These are phyloP conservation scores for Thalia dealbata DNA, from an alignment of 176 grass and related monocot species.

Conservation along the genomic window DNA sequence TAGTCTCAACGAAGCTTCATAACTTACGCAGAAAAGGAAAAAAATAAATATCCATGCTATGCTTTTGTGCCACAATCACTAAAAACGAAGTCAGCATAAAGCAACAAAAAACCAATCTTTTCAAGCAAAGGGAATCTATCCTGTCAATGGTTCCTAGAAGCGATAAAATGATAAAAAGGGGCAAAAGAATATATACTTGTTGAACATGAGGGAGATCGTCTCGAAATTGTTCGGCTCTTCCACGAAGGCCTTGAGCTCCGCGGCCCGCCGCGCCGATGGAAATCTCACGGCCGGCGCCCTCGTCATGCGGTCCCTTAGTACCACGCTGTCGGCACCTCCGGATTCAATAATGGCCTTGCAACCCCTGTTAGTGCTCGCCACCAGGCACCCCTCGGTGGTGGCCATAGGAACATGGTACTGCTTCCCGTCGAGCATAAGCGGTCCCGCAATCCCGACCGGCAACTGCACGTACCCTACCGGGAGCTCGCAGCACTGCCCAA, in stretches of 20 bases:
- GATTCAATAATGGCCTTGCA: slow-evolving; percentile 7
- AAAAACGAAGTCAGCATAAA: neutral
- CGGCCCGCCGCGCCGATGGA: neutral
- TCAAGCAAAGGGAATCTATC: neutral
- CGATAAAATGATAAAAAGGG: neutral
- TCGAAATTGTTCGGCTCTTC: slow-evolving; percentile 17
- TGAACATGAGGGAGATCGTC: slow-evolving; percentile 4
- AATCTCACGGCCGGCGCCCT: slow-evolving; percentile 8
- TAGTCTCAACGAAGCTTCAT: no score
- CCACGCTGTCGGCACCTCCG: slow-evolving; percentile 2
- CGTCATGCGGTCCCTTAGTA: slow-evolving; percentile 9
- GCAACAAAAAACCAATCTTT: neutral
- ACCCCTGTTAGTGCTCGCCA: slow-evolving; percentile 8
- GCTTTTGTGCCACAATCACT: no score
- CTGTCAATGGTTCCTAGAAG: neutral
- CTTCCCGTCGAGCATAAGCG: neutral
- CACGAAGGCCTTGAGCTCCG: slow-evolving; percentile 9
- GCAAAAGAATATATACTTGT: slow-evolving; percentile 3
- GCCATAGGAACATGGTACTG: slow-evolving; percentile 6
- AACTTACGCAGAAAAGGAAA: no score
- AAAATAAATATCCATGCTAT: no score
- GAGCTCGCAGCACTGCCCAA: slow-evolving; percentile 6
- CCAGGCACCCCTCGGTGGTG: slow-evolving; percentile 14
- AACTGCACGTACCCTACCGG: slow-evolving; percentile 11
- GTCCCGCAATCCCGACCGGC: slow-evolving; percentile 9